A percentile compares a stretch with the other conserved stretches of the same genome.
phyloP scores from a whole-genome alignment of 2,329 filamentous ascomycete genomes.

The Fusarium sp. region DNA sequence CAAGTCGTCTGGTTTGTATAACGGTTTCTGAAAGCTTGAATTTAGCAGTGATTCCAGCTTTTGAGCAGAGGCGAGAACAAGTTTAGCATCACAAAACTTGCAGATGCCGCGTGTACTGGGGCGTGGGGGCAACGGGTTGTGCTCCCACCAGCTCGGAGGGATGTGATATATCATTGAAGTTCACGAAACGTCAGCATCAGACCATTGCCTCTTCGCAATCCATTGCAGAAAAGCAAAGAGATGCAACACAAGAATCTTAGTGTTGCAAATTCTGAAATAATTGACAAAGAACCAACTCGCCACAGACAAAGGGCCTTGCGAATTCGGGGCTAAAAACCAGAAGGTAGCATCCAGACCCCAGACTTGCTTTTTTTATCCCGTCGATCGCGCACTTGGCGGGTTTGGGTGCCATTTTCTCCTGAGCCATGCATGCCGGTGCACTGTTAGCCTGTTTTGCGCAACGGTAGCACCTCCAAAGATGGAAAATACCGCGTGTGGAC shows the following conservation, averaged over 20 bases:
- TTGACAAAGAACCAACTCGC: neutral
- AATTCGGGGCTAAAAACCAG: neutral
- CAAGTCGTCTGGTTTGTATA: neutral
- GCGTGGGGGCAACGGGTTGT: neutral
- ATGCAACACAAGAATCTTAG: neutral
- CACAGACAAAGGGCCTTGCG: neutral
- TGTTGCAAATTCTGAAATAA: neutral
- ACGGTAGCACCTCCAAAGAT: neutral
- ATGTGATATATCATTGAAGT: neutral
- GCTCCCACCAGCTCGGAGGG: neutral
- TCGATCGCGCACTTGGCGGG: neutral
- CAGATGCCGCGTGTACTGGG: neutral
- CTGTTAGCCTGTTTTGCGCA: neutral
- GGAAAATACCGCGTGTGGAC: neutral
- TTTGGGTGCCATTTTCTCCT: neutral
- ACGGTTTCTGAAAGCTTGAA: neutral
- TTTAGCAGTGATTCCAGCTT: neutral
- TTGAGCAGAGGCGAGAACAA: neutral
- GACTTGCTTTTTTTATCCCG: neutral
- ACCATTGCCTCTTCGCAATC: neutral
- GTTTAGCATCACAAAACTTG: neutral
- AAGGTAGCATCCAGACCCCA: neutral
- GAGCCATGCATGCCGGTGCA: neutral
- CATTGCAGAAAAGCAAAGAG: neutral
- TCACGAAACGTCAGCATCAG: neutral